phyloP scores from a whole-genome alignment of 768 basidiomycete species.

The Rhodotorula kratochvilovae region DNA sequence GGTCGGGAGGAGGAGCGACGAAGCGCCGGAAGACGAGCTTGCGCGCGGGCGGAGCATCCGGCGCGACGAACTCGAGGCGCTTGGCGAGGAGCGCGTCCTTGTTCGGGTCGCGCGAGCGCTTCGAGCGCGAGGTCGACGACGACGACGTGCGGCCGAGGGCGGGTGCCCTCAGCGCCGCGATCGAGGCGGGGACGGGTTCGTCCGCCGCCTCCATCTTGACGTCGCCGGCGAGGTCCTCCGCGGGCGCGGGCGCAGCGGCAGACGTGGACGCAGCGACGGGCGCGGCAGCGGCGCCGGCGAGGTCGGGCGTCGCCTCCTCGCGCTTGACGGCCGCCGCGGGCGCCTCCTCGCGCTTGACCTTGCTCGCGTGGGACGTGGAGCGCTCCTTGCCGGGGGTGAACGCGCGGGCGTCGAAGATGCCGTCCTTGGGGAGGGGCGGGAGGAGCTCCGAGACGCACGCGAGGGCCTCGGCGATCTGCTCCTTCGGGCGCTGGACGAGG shows the following conservation, averaged over 20 bases:
- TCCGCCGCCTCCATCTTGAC: constrained; percentile 36
- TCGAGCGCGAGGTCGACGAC: constrained; percentile 43
- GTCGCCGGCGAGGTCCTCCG: constrained; percentile 7
- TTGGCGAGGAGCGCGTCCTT: constrained; percentile 51
- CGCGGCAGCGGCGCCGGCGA: neutral
- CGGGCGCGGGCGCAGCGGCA: neutral
- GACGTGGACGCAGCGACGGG: neutral
- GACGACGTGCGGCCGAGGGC: constrained; percentile 42
- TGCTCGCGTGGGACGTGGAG: constrained; percentile 14
- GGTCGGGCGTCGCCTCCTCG: constrained; percentile 35
- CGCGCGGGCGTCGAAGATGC: constrained; percentile 74
- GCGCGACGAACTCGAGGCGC: constrained; percentile 59
- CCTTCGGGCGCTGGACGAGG: constrained; percentile 89
- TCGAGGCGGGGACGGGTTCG: constrained; percentile 40
- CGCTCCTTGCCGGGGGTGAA: constrained; percentile 32
- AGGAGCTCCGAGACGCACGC: constrained; percentile 84
- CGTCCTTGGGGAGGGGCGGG: constrained; percentile 91
- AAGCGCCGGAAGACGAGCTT: constrained; percentile 68
- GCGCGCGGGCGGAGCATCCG: constrained; percentile 61
- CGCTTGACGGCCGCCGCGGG: constrained; percentile 28
- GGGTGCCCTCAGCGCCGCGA: constrained; percentile 44
- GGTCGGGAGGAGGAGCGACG: constrained; percentile 85
- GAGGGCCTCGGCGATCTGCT: constrained; percentile 91
- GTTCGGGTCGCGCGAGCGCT: constrained; percentile 41
- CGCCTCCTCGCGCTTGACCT: constrained; percentile 5